Evolutionary conservation across 2,329 filamentous ascomycete genomes (phyloP).

Genomic region (Neopestalotiopsis clavispora): DNA sequence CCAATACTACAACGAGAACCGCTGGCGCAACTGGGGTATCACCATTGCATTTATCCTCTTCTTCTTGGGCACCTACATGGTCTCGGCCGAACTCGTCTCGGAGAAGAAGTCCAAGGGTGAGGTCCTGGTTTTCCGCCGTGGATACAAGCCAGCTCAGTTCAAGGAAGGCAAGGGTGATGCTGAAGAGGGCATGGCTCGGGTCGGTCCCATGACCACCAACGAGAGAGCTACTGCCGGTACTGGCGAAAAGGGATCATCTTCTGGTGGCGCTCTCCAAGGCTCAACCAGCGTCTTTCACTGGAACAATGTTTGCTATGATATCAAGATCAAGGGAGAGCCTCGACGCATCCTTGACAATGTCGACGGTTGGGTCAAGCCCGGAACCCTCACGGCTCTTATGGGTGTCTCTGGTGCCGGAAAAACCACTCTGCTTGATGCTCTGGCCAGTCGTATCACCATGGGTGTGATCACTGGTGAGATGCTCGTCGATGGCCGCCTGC

Average conservation of each 20-base stretch:
- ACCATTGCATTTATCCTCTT: conserved; percentile 65
- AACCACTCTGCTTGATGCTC: conserved; percentile 82
- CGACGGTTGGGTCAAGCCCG: conserved; percentile 90
- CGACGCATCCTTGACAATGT: conserved; percentile 81
- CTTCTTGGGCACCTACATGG: conserved; percentile 63
- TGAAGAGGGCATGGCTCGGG: conserved; percentile 50
- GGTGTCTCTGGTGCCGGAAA: conserved; percentile 88
- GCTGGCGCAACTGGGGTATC: conserved; percentile 74
- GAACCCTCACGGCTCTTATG: conserved; percentile 87
- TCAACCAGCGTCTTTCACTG: conserved; percentile 85
- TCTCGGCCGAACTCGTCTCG: conserved; percentile 67
- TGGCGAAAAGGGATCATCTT: conserved; percentile 36
- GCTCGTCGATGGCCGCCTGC: conserved; percentile 64
- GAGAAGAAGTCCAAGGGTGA: conserved; percentile 74
- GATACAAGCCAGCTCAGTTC: conserved; percentile 60
- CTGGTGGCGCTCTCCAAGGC: conserved; percentile 43
- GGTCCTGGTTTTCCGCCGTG: conserved; percentile 72
- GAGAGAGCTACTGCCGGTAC: conserved; percentile 40
- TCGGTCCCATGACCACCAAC: conserved; percentile 48
- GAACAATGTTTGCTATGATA: conserved; percentile 76
- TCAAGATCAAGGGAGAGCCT: conserved; percentile 75
- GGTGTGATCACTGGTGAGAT: conserved; percentile 86
- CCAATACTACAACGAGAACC: conserved; percentile 59
- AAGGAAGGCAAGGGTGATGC: conserved; percentile 65
- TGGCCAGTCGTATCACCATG: conserved; percentile 83